Evolutionary conservation across 768 basidiomycete genomes (phyloP).

Genomic region (Coprinopsis strossmayeri): DNA sequence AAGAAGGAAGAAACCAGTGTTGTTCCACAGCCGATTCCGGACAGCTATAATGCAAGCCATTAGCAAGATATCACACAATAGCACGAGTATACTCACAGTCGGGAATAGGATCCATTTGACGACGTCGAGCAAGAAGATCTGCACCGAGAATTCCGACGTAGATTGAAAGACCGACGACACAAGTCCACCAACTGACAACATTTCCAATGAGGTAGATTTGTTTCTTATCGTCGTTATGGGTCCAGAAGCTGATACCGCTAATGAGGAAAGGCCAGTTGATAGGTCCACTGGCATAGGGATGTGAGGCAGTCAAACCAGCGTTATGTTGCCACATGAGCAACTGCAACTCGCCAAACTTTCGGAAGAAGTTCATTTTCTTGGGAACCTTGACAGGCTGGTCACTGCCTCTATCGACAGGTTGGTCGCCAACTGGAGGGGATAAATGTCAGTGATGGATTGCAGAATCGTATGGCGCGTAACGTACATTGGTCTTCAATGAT

Average conservation of each 20-base stretch:
- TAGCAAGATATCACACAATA: background rate
- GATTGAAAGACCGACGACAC: slow-evolving; percentile 78
- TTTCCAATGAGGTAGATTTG: slow-evolving; percentile 98
- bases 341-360: slow-evolving; percentile 91
- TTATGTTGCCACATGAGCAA: slow-evolving; percentile 97
- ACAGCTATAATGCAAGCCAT: slow-evolving; percentile 47
- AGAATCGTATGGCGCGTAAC: slow-evolving; percentile 19
- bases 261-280: slow-evolving; percentile 98
- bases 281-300: slow-evolving; percentile 94
- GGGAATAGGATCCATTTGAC: slow-evolving; percentile 80
- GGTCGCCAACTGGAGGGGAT: slow-evolving; percentile 40
- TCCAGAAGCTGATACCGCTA: slow-evolving; percentile 99
- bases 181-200: slow-evolving; percentile 91
- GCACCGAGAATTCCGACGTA: slow-evolving; percentile 88
- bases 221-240: slow-evolving; percentile 71
- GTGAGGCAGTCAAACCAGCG: slow-evolving; percentile 95
- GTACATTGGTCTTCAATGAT: slow-evolving; percentile 69
- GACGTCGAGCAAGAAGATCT: slow-evolving; percentile 81
- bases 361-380: slow-evolving; percentile 86
- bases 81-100: slow-evolving; percentile 54
- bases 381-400: slow-evolving; percentile 55
- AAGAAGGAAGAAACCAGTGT: slow-evolving; percentile 90
- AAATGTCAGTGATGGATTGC: slow-evolving; percentile 3
- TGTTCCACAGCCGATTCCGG: slow-evolving; percentile 92
- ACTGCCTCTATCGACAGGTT: slow-evolving; percentile 46